Evolutionary conservation across 768 basidiomycete genomes (phyloP).

Genomic region (Leucogyrophana mollusca): DNA sequence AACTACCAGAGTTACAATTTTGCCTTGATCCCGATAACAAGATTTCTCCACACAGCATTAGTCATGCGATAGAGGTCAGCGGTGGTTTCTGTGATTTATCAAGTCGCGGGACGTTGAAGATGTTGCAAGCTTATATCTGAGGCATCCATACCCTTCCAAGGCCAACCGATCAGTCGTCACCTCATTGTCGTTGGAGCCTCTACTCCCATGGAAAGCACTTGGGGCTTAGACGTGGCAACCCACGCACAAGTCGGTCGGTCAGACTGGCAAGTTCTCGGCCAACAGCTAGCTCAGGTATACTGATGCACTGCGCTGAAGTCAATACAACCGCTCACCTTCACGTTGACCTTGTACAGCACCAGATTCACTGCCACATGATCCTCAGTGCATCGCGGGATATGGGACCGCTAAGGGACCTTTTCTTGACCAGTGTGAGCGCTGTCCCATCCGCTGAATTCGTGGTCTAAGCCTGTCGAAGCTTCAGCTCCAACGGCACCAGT

Average conservation of each 20-base stretch:
- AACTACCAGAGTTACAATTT: conserved; percentile 41
- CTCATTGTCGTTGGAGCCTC: conserved; percentile 56
- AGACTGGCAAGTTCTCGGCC: conserved; percentile 41
- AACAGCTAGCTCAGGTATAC: conserved; percentile 45
- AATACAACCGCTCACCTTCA: conserved; percentile 17
- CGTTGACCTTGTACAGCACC: conserved; percentile 34
- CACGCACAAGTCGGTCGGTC: conserved; percentile 30
- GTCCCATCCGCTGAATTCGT: not conserved
- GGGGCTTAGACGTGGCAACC: conserved; percentile 22
- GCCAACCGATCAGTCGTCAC: conserved; percentile 40
- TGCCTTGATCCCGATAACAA: conserved; percentile 41
- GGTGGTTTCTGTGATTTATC: not conserved
- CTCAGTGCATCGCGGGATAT: conserved; percentile 46
- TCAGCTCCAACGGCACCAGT: conserved; percentile 21
- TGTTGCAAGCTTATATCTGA: conserved; percentile 24
- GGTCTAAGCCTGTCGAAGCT: conserved; percentile 15
- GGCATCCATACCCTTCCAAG: conserved; percentile 28
- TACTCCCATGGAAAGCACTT: conserved; percentile 34
- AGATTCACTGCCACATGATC: conserved; percentile 60
- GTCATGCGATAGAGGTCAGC: conserved; percentile 45
- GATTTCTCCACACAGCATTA: conserved; percentile 43
- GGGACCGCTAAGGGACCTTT: conserved; percentile 46
- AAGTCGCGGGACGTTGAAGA: not conserved
- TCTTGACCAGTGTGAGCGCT: conserved; percentile 40
- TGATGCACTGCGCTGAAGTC: conserved; percentile 1